Conservation (phyloP, 371 early-diverging fungal species). For the Mortierella sp. region DNA sequence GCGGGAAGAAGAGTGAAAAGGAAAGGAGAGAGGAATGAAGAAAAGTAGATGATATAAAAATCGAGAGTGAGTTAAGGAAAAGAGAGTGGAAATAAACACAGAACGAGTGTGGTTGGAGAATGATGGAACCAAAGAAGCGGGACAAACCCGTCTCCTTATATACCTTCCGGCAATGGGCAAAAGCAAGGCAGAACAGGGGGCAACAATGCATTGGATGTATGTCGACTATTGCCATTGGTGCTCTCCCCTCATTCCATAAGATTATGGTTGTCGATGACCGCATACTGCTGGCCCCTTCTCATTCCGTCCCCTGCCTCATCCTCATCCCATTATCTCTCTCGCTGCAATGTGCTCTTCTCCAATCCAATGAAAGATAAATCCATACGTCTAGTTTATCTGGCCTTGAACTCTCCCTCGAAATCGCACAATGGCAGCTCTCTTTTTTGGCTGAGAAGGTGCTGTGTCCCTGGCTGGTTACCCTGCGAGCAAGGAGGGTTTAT, state of each 20-base stretch:
- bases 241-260: neutral
- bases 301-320: neutral
- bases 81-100: neutral
- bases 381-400: neutral
- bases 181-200: neutral
- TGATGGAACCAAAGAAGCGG: constrained; percentile 3
- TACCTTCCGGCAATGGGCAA: neutral
- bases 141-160: neutral
- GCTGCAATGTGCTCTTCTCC: neutral
- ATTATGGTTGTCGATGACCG: constrained; percentile 9
- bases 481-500: neutral
- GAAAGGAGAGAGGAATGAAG: neutral
- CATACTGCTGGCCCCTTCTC: constrained; percentile 1
- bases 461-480: neutral
- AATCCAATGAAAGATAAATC: neutral
- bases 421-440: neutral
- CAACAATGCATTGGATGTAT: neutral
- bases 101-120: neutral
- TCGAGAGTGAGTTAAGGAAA: neutral
- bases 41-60: neutral
- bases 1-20: neutral
- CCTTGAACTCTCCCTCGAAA: neutral
- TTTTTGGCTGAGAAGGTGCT: neutral
- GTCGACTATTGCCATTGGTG: too few species aligned
- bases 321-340: constrained; percentile 3